Percentiles rank a stretch among this genome's conserved stretches.
Evolutionary conservation across 169 alveolate species (phyloP).

Genomic region (Plasmodium vivax): DNA sequence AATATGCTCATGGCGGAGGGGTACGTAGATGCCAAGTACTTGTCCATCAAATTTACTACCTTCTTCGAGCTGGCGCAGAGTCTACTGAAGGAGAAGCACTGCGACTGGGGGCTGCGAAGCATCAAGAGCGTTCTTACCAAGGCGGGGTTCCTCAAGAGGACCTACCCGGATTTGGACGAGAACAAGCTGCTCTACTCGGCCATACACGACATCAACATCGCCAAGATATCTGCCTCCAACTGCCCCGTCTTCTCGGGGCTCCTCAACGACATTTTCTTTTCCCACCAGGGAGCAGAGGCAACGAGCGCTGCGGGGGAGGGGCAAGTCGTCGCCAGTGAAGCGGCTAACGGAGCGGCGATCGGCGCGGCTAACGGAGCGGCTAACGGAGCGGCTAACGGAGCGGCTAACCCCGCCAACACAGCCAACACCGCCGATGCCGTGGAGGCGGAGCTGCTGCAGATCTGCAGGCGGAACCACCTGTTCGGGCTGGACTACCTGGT

Average conservation of each 20-base stretch:
- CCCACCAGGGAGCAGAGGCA: slow-evolving; percentile 87
- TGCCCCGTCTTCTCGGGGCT: slow-evolving; percentile 85
- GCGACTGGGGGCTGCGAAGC: slow-evolving; percentile 98
- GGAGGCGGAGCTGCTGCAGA: slow-evolving; percentile 51
- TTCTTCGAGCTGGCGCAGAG: slow-evolving; percentile 93
- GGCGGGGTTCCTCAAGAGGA: slow-evolving; percentile 96
- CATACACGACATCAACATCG: slow-evolving; percentile 84
- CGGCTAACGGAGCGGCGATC: not conserved
- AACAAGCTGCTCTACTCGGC: slow-evolving; percentile 88
- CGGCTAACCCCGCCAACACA: not conserved
- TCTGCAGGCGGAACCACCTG: slow-evolving; percentile 47
- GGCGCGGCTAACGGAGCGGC: not conserved
- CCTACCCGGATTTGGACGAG: slow-evolving; percentile 93
- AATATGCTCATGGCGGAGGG: slow-evolving; percentile 98
- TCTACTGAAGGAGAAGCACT: slow-evolving; percentile 93
- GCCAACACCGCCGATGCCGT: not conserved
- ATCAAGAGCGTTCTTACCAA: slow-evolving; percentile 96
- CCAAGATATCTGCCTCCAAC: slow-evolving; percentile 82
- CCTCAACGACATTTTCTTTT: slow-evolving; percentile 94
- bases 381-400: not conserved
- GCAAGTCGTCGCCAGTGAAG: not conserved
- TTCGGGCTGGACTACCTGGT: slow-evolving; percentile 86
- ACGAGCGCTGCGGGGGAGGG: not conserved
- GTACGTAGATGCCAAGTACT: slow-evolving; percentile 94
- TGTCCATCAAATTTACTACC: slow-evolving; percentile 94